Base-by-base conservation (phyloP, 2,329 filamentous ascomycete species). In the Sarocladium brachiariae region DNA sequence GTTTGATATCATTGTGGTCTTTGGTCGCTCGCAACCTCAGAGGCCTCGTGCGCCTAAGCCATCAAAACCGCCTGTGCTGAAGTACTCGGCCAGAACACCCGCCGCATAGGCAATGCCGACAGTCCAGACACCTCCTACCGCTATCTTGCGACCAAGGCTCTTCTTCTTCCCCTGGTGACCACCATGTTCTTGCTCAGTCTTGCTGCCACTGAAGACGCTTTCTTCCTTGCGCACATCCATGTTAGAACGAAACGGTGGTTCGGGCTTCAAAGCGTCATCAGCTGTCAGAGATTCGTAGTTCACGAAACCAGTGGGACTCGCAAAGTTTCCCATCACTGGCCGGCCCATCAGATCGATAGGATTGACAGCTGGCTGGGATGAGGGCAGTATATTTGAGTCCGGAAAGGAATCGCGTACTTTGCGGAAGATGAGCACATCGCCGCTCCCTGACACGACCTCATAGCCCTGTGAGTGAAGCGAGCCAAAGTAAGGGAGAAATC, bases 401-500 rank as follows among this genome's bases (percentile, higher is more conserved):
- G 5, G 41, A 2, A 59, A 55, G 8, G 54, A 55, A 9, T 56
- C 51, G 23, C 65, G 70, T 3, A 79, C 73, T 63, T 85, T 83
- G 55, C 80, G 81, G 59, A 87, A 85, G 3, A 89, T 75, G 23
- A 88, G 71, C 4, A 86, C 71, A 55, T 87, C 76, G 5, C 76
- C 76, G 45, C 72, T 72, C 1, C 82, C 83, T 2, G 83, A 80
- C 1, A 83, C 75, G 34, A 87, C 81, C 57, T 86, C 83, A 54
- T 81, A 88, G 0, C 84, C 84, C 51, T 84, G 71, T 0, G 71
- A 68, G 53, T 82, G 74, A 2, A 87, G 71, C 1, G 72, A 64
- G 3, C 71, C 69, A 52, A 88, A 81, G 56, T 86, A 74, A 3
- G 82, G 75, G 11, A 87, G 72, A 64, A 87, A 88, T 55, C 80